Percentiles rank a stretch among this genome's conserved stretches.
Conservation (phyloP, 2,329 filamentous ascomycete genomes). For the Trichoderma cornu-damae region DNA sequence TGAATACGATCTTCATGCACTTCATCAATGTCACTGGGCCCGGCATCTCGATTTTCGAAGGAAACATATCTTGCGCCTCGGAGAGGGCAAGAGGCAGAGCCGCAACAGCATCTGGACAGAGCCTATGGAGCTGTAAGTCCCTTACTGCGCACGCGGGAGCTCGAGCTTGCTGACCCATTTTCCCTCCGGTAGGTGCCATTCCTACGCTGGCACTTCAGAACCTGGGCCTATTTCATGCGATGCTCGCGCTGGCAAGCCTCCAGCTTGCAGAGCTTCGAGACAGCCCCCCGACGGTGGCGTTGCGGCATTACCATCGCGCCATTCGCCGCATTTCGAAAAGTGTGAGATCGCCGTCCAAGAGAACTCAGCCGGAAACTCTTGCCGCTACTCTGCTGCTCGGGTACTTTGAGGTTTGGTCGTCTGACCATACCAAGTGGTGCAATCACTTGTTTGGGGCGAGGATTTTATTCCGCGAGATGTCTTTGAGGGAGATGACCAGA, state of each 20-base stretch:
- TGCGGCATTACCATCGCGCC: constrained; percentile 88
- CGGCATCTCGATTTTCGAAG: constrained; percentile 80
- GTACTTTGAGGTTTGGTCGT: constrained; percentile 92
- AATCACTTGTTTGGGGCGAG: constrained; percentile 82
- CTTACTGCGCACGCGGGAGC: too few species aligned
- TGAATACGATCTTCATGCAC: constrained; percentile 80
- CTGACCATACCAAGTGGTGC: constrained; percentile 93
- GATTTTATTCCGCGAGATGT: constrained; percentile 76
- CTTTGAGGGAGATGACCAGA: constrained; percentile 67
- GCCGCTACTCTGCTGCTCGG: constrained; percentile 80
- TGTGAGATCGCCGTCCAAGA: constrained; percentile 62
- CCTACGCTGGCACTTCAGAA: constrained; percentile 78
- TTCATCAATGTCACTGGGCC: constrained; percentile 87
- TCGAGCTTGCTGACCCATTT: neutral
- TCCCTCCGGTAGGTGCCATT: constrained; percentile 61
- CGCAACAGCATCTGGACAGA: constrained; percentile 58
- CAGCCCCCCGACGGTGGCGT: constrained; percentile 68
- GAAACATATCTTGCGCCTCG: constrained; percentile 68
- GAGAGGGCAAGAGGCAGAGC: constrained; percentile 52
- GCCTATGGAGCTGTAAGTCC: constrained; percentile 57
- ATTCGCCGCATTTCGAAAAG: constrained; percentile 72
- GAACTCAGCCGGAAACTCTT: constrained; percentile 74
- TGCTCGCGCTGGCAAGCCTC: constrained; percentile 78
- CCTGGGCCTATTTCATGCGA: constrained; percentile 83
- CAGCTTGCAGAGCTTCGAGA: constrained; percentile 81